phyloP scores from a whole-genome alignment of 345 rosid genomes.

The Populus tremula region DNA sequence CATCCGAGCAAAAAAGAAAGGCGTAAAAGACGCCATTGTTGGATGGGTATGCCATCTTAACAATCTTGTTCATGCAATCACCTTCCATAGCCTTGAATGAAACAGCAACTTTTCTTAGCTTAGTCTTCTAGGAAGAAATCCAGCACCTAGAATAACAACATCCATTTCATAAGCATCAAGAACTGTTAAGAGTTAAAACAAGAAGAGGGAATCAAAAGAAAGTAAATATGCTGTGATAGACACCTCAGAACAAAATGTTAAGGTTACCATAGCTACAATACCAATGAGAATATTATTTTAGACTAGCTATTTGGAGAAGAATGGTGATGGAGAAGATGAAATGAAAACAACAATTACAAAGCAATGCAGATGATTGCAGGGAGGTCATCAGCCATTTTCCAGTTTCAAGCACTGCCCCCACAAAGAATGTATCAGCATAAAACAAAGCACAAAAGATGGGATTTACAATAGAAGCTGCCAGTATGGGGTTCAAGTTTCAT shows the following conservation, averaged over 20 bases:
- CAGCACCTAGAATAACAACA: background rate
- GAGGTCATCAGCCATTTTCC: background rate
- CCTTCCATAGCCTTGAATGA: constrained; percentile 1
- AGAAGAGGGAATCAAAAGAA: background rate
- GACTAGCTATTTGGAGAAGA: background rate
- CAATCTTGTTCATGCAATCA: background rate
- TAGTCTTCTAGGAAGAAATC: constrained; percentile 1
- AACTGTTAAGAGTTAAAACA: background rate
- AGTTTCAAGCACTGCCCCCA: background rate
- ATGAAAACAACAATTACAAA: background rate
- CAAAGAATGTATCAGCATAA: background rate
- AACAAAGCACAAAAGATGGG: background rate
- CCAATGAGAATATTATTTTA: background rate
- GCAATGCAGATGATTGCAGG: background rate
- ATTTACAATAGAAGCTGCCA: background rate
- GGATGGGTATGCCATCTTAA: background rate
- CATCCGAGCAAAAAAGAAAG: background rate
- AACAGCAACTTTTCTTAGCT: background rate
- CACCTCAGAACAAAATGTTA: background rate
- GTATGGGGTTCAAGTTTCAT: background rate
- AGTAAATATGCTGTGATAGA: background rate
- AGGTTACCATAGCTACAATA: background rate
- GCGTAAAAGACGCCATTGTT: background rate
- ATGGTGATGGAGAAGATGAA: background rate
- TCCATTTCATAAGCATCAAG: background rate